phyloP scores from a whole-genome alignment of 2,329 filamentous ascomycete genomes.

The Colletotrichum cereale region DNA sequence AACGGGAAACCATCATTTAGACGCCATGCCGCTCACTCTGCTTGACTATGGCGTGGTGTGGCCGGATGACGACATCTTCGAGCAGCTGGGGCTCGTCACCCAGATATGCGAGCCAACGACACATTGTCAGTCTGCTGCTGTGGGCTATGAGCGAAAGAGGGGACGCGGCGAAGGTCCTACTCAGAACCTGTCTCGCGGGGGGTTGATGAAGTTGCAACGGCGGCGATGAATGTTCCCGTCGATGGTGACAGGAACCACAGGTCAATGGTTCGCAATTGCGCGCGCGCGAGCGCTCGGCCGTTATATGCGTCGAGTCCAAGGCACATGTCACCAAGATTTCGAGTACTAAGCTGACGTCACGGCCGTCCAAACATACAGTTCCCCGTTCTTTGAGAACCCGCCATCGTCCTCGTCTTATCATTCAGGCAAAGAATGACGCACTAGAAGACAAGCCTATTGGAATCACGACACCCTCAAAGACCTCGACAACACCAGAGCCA shows the following conservation, averaged over 20 bases:
- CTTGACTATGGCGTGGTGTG: conserved; percentile 33
- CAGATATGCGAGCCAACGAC: conserved; percentile 33
- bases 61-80: conserved; percentile 27
- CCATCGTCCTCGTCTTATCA: not conserved
- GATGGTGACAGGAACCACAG: not conserved
- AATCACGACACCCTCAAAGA: not conserved
- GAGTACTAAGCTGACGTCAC: conserved; percentile 5
- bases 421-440: not conserved
- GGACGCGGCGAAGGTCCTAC: not conserved
- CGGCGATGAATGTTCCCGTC: not conserved
- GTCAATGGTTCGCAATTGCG: not conserved
- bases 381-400: not conserved
- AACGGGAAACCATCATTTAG: not conserved
- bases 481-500: not conserved
- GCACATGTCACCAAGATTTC: not conserved
- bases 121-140: conserved; percentile 1
- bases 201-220: not conserved
- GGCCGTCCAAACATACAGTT: not conserved
- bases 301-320: not conserved
- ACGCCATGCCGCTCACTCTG: conserved; percentile 1
- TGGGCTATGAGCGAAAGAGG: not conserved
- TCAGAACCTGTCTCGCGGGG: too few species aligned
- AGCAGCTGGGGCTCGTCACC: conserved; percentile 35
- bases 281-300: conserved; percentile 7
- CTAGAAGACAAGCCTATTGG: not conserved